These are phyloP conservation scores for Candida lessepsii DNA, from an alignment of 805 yeast species.

Conservation along the genomic window DNA sequence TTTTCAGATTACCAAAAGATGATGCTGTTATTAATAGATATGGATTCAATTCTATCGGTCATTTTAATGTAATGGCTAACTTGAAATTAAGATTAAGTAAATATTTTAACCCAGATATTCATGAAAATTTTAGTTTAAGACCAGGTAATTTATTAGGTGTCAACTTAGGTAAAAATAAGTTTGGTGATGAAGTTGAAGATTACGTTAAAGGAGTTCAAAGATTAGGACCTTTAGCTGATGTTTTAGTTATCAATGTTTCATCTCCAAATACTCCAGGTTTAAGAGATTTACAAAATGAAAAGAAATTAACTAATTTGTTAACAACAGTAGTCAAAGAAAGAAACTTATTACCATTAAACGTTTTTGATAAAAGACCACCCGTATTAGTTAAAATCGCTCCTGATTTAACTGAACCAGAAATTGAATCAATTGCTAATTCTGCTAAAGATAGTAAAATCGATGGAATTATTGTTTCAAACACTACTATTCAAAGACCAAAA, in stretches of 20 bases:
- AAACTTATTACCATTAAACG: slow-evolving; percentile 35
- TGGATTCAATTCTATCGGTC: slow-evolving; percentile 93
- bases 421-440: slow-evolving; percentile 76
- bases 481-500: slow-evolving; percentile 83
- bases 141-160: slow-evolving; percentile 70
- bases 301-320: slow-evolving; percentile 66
- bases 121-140: slow-evolving; percentile 50
- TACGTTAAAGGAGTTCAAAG: slow-evolving; percentile 80
- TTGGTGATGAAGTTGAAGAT: slow-evolving; percentile 86
- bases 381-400: slow-evolving; percentile 92
- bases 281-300: slow-evolving; percentile 78
- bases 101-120: slow-evolving; percentile 27
- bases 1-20: slow-evolving; percentile 81
- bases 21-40: slow-evolving; percentile 91
- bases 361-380: slow-evolving; percentile 61
- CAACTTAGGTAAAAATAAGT: slow-evolving; percentile 89
- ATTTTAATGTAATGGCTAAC: slow-evolving; percentile 66
- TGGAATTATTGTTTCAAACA: slow-evolving; percentile 90
- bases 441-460: slow-evolving; percentile 78
- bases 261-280: slow-evolving; percentile 97
- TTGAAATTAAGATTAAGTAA: slow-evolving; percentile 61
- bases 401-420: slow-evolving; percentile 78
- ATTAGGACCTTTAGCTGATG: slow-evolving; percentile 84
- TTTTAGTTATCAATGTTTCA: slow-evolving; percentile 85
- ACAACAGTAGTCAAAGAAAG: slow-evolving; percentile 68